A percentile compares a stretch with the other conserved stretches of the same genome.
Evolutionary conservation across 306 rosid genomes (phyloP).

Genomic region (Acacia acuminata): DNA sequence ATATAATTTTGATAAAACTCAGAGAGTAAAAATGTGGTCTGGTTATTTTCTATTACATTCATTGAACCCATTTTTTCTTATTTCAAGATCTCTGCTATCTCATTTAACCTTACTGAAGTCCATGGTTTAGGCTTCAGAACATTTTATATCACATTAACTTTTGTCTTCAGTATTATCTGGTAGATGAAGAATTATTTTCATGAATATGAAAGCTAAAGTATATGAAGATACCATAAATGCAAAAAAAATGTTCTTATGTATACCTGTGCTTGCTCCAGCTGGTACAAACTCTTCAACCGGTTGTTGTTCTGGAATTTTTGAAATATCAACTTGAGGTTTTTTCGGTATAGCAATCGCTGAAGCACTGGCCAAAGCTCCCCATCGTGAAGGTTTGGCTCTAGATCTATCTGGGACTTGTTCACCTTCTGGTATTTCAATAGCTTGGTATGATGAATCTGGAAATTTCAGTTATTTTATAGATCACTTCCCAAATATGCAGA

Average conservation of each 20-base stretch:
- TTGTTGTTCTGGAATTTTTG: no score
- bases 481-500: constrained; percentile 7
- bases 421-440: no score
- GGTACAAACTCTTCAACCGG: no score
- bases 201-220: background rate
- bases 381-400: no score
- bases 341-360: background rate
- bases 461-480: background rate
- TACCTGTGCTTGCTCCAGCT: constrained; percentile 18
- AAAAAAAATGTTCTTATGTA: background rate
- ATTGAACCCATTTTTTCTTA: background rate
- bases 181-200: background rate
- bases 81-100: background rate
- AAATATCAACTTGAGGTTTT: no score
- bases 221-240: background rate
- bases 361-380: background rate
- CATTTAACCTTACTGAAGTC: background rate
- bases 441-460: constrained; percentile 5
- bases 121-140: background rate
- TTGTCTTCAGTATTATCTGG: background rate
- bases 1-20: background rate
- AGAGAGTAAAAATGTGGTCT: background rate
- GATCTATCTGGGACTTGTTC: no score
- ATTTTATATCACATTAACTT: background rate
- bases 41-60: background rate